Evolutionary conservation across 257 asterid species (phyloP), one percentile per base, ranked within the genome.

Genomic region (Gentiana macrophylla): DNA sequence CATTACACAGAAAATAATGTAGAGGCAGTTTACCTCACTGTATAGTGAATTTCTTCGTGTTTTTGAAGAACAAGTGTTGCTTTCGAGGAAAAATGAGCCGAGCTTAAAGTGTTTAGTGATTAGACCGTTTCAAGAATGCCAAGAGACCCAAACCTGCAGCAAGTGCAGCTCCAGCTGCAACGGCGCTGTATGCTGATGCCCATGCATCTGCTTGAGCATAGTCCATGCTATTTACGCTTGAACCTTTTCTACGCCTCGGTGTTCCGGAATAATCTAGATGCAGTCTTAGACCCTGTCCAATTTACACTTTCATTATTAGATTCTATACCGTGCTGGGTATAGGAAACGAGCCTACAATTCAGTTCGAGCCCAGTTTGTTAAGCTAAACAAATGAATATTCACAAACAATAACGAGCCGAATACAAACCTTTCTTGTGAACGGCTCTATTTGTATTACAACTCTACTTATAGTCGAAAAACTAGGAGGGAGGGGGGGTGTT

Each of bases 121-220:
- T 63, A 1, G 81, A 47, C 70, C 90, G 75, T 67, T 77, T 88
- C 70, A 88, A 72, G 69, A 75, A 81, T 35, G 95, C 92, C 15
- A 75, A 74, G 41, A 81, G 70, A 51, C 99, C 86, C 72, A 92
- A 62, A 53, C 86, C 86, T 33, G 95, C 95, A 10, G 84, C 70
- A 13, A 92, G 70, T 36, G 91, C 94, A 71, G 95, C 94, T 34
- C 97, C 99, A 50, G 97, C 95, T 46, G 94, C 95, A 37, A 85
- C 86, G 2, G 86, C 76, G 15, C 86, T 73, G 48, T 83, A 92
- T 13, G 95, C 81, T 2, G 94, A 78, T 41, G 90, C 72, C 73
- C 91, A 78, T n/a, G 91, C 76, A 63, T 80, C 82, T 35, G 79
- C 72, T 32, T 73, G 82, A 55, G 76, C 92, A 56, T 76, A 83